Evolutionary conservation across 2,329 filamentous ascomycete species (phyloP).

Genomic region (Rutstroemia sydowiana): DNA sequence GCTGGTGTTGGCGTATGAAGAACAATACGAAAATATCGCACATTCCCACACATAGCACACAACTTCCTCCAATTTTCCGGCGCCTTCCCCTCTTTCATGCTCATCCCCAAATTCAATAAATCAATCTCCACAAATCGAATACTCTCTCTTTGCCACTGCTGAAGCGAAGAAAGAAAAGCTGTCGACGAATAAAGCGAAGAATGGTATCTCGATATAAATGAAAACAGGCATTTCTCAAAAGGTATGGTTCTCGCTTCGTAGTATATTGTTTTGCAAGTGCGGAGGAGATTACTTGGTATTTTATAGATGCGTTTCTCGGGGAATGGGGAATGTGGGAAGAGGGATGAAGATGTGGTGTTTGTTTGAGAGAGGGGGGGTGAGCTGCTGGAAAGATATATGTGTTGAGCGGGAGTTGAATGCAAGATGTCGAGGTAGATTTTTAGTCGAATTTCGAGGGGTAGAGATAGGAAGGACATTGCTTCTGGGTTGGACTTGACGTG

Average conservation of each 20-base stretch:
- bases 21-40: not conserved
- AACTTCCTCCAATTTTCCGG: too few species aligned
- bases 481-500: slow-evolving; percentile 3
- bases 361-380: slow-evolving; percentile 15
- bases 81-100: too few species aligned
- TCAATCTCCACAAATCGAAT: not conserved
- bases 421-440: slow-evolving; percentile 40
- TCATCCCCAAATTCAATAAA: not conserved
- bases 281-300: slow-evolving; percentile 36
- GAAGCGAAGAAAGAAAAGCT: not conserved
- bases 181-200: not conserved
- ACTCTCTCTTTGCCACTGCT: not conserved
- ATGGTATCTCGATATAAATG: slow-evolving; percentile 39
- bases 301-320: slow-evolving; percentile 14
- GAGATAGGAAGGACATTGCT: slow-evolving; percentile 28
- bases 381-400: not conserved
- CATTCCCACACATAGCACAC: not conserved
- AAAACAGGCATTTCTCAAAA: slow-evolving; percentile 39
- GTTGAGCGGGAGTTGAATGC: slow-evolving; percentile 28
- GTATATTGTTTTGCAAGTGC: slow-evolving; percentile 36
- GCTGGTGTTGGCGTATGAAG: too few species aligned
- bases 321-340: slow-evolving; percentile 14
- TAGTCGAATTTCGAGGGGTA: slow-evolving; percentile 40
- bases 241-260: slow-evolving; percentile 35
- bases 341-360: slow-evolving; percentile 35